A percentile compares a stretch with the other conserved stretches of the same genome.
phyloP scores from a whole-genome alignment of 495 filamentous ascomycete species.

The Podospora appendiculata region DNA sequence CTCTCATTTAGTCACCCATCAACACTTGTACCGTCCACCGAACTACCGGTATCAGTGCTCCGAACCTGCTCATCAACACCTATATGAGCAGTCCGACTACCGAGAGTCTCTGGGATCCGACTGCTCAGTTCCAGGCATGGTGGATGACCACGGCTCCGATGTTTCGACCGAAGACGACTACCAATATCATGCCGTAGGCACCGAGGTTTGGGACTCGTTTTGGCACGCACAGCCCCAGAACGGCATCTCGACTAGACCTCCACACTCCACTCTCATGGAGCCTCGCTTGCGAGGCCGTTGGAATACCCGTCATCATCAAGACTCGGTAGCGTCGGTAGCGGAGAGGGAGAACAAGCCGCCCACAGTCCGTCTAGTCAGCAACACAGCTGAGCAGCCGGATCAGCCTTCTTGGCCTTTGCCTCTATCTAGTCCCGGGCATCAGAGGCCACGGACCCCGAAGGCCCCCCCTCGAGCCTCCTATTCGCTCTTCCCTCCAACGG shows the following conservation, averaged over 20 bases:
- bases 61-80: constrained; percentile 1
- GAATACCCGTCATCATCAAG: background rate
- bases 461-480: constrained; percentile 11
- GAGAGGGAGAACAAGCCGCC: background rate
- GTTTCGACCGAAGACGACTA: constrained; percentile 21
- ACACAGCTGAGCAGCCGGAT: background rate
- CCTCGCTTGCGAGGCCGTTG: background rate
- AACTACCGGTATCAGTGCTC: constrained; percentile 14
- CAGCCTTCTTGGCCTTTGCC: constrained; percentile 1
- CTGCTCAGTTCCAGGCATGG: constrained; percentile 17
- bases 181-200: constrained; percentile 8
- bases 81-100: background rate
- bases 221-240: constrained; percentile 5
- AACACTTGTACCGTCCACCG: background rate
- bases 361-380: background rate
- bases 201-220: constrained; percentile 19
- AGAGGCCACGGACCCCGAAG: constrained; percentile 4
- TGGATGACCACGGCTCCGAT: constrained; percentile 23
- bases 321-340: background rate
- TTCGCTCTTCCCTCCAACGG: constrained; percentile 17
- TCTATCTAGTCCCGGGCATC: background rate
- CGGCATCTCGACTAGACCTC: background rate
- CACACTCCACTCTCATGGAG: constrained; percentile 8
- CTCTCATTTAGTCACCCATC: background rate
- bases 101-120: constrained; percentile 19